These are phyloP conservation scores for Metschnikowia orientalis DNA, from an alignment of 805 yeast species.

Conservation along the genomic window DNA sequence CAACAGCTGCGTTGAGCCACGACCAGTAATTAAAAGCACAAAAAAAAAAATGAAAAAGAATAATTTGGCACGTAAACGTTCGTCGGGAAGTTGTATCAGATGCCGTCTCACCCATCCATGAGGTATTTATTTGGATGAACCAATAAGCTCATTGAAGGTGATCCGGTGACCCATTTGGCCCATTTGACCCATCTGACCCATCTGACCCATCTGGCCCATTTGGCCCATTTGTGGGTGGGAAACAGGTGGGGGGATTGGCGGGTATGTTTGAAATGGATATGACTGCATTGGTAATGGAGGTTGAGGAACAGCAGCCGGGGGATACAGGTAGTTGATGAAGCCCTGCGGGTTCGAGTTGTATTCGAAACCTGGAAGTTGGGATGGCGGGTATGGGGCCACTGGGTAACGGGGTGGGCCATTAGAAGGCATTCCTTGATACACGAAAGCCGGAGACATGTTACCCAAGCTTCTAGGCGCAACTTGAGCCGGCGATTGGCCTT, in stretches of 20 bases:
- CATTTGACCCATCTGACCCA: conserved; percentile 9
- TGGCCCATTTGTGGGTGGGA: conserved; percentile 5
- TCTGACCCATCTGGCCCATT: neutral
- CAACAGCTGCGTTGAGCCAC: no score
- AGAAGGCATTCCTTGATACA: conserved; percentile 19
- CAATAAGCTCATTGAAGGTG: conserved; percentile 37
- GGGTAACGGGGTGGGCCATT: conserved; percentile 27
- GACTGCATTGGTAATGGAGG: conserved; percentile 17
- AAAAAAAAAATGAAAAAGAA: no score
- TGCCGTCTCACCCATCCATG: no score
- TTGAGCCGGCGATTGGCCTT: conserved; percentile 1
- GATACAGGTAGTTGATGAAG: conserved; percentile 28
- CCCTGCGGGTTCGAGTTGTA: conserved; percentile 31
- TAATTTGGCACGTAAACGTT: no score
- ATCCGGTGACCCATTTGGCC: conserved; percentile 43
- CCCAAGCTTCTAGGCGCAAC: conserved; percentile 5
- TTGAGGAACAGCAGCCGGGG: conserved; percentile 17
- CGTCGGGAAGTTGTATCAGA: no score
- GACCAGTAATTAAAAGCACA: no score
- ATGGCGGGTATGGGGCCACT: conserved; percentile 27
- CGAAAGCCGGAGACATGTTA: conserved; percentile 15
- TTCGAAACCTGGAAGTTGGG: conserved; percentile 29
- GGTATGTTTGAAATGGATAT: conserved; percentile 13
- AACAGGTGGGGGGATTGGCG: conserved; percentile 14
- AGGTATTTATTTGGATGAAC: conserved; percentile 19